Conservation (phyloP, 202 grass and related monocot species). For the Setaria italica region DNA sequence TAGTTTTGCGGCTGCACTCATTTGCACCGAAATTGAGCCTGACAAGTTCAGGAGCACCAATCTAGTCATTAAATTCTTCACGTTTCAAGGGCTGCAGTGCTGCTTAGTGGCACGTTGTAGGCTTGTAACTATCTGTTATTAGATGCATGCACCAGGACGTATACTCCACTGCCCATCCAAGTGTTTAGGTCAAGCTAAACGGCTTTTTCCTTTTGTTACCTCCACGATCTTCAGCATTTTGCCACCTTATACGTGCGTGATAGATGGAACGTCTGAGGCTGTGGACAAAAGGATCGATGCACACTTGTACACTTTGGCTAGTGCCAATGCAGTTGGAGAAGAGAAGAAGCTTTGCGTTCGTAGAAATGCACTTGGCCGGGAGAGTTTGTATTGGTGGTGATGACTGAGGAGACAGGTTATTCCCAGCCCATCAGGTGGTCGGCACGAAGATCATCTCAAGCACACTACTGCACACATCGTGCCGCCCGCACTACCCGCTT, state of each 20-base stretch:
- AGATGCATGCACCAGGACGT: too few species aligned
- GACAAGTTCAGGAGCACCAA: too few species aligned
- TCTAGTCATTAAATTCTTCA: too few species aligned
- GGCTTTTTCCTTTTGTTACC: neutral
- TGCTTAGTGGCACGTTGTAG: too few species aligned
- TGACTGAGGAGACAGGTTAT: neutral
- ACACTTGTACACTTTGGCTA: neutral
- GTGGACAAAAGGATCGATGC: neutral
- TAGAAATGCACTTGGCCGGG: neutral
- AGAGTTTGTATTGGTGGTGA: neutral
- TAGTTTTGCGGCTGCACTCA: too few species aligned
- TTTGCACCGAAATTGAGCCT: too few species aligned
- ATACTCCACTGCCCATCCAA: too few species aligned
- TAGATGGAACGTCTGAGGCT: slow-evolving; percentile 13
- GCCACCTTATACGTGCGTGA: too few species aligned
- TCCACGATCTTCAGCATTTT: slow-evolving; percentile 12
- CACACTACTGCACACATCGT: neutral
- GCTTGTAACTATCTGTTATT: too few species aligned
- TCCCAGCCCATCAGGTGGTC: neutral
- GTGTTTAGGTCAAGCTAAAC: neutral
- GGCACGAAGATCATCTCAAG: neutral
- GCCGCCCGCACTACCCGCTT: neutral
- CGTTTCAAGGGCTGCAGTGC: too few species aligned
- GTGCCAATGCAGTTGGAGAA: too few species aligned
- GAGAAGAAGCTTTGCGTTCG: neutral